Percentiles rank a stretch among this genome's conserved stretches.
phyloP scores from a whole-genome alignment of 495 filamentous ascomycete genomes.

The Aspergillus cristatus region DNA sequence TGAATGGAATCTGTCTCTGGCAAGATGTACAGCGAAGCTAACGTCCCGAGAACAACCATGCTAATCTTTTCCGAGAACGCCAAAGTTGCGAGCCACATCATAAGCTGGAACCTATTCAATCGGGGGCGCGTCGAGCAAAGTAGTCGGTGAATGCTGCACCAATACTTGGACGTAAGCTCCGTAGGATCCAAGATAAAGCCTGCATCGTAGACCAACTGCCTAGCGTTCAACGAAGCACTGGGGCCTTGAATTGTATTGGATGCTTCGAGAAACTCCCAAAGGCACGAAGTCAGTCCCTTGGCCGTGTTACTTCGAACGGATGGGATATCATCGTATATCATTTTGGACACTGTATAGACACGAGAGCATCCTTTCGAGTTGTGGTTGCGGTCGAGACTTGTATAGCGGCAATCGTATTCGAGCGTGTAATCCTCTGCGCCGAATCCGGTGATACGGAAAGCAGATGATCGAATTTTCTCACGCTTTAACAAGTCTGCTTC shows the following conservation, averaged over 20 bases:
- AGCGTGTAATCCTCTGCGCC: slow-evolving; percentile 41
- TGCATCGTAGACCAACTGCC: slow-evolving; percentile 12
- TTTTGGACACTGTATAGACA: slow-evolving; percentile 5
- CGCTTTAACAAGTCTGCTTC: slow-evolving; percentile 24
- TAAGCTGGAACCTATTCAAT: slow-evolving; percentile 26
- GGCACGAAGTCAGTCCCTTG: neutral
- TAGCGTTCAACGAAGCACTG: slow-evolving; percentile 2
- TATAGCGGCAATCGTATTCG: slow-evolving; percentile 25
- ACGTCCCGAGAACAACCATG: slow-evolving; percentile 22
- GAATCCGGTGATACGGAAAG: slow-evolving; percentile 40
- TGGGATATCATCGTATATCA: slow-evolving; percentile 4
- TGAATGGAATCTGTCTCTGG: slow-evolving; percentile 11
- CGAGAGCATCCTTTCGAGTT: slow-evolving; percentile 2
- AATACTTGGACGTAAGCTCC: slow-evolving; percentile 16
- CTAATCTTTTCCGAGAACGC: slow-evolving; percentile 19
- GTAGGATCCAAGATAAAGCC: slow-evolving; percentile 6
- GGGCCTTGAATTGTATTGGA: slow-evolving; percentile 3
- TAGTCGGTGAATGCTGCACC: slow-evolving; percentile 25
- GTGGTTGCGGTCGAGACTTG: slow-evolving; percentile 1
- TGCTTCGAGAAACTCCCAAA: slow-evolving; percentile 9
- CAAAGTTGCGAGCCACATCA: slow-evolving; percentile 39
- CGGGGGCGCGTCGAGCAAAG: slow-evolving; percentile 8
- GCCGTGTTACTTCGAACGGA: neutral
- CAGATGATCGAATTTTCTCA: slow-evolving; percentile 36
- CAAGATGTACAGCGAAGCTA: slow-evolving; percentile 26